Base-by-base conservation (phyloP, 2,329 filamentous ascomycete genomes). In the Clarireedia monteithiana region DNA sequence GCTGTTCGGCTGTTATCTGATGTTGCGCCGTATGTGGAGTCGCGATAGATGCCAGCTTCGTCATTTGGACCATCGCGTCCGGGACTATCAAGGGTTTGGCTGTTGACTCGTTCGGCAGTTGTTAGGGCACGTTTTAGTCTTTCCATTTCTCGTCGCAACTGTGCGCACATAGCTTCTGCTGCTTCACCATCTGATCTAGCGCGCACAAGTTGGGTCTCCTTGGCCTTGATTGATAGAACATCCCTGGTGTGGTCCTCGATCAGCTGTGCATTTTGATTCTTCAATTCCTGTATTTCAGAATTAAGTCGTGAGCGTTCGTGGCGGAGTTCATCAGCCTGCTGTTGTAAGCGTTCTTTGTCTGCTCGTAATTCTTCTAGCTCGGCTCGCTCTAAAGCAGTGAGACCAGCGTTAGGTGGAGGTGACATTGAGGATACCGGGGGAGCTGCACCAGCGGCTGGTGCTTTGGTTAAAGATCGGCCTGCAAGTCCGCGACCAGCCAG, bases 201-300 rank as follows among this genome's bases (percentile, higher is more conserved):
- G 46, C 94, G 86, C 9, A 97, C 92, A 5, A 99, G 80, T 66
- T 99, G 94, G 3, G 94, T 97, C 71, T 99, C 94, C 72, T 99
- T 99, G 14, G 94, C 94, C 71, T 97, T 97, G 74, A 99, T 95
- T 64, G 91, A 94, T 44, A 99, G 78, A 0, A 96, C 90, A 66
- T 99, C 92, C 48, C 92, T 82, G 0, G 94, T 99, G 70, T 97
- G 92, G 66, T 97, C 92, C 72, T 99, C 94, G 59, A 99, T 99
- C 36, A 99, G 78, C 60, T 94, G 88, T 24, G 94, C 94, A 67
- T 99, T 99, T 69, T 96, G 90, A 66, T 96, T 95, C 73, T 96
- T 95, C 30, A 99, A 80, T 72, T 97, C 94, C 63, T 92, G 87
- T 44, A 97, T 86, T 70, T 96, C 90, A 0, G 90, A 94, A 58